Conservation (phyloP, 331 rosid genomes). For the Rhamnella rubrinervis region DNA sequence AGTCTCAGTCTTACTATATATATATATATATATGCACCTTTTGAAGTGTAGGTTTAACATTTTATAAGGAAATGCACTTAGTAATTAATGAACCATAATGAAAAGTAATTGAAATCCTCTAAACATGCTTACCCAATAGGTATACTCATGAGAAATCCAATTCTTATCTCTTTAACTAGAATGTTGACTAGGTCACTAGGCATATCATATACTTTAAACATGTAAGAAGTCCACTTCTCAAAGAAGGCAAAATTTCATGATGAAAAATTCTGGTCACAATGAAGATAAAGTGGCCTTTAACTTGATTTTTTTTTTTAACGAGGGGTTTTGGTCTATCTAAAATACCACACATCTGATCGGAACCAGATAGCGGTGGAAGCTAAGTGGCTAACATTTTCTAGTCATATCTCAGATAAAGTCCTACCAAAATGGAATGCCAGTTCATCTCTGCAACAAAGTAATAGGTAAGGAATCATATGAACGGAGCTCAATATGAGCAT, state of each 20-base stretch:
- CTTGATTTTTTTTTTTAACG: no score
- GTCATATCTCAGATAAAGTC: not conserved
- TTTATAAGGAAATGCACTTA: not conserved
- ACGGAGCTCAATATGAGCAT: no score
- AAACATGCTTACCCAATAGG: not conserved
- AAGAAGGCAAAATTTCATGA: not conserved
- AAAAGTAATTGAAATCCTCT: not conserved
- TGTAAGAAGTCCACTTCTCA: slow-evolving; percentile 1
- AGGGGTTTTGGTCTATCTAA: no score
- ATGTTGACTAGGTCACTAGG: not conserved
- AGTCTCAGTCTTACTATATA: slow-evolving; percentile 1
- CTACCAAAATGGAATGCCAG: not conserved
- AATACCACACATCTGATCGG: no score
- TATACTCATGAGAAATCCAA: slow-evolving; percentile 13
- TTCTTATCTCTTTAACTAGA: not conserved
- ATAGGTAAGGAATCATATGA: no score
- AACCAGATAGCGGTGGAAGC: no score
- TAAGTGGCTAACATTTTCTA: not conserved
- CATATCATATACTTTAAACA: not conserved
- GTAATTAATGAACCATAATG: slow-evolving; percentile 2
- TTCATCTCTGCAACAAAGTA: no score
- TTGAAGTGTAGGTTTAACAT: not conserved
- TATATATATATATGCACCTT: not conserved
- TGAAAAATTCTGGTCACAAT: no score
- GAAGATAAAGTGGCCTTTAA: not conserved